Conservation (phyloP, 1,284 basidiomycete species). For the Boletus semigastroideus region DNA sequence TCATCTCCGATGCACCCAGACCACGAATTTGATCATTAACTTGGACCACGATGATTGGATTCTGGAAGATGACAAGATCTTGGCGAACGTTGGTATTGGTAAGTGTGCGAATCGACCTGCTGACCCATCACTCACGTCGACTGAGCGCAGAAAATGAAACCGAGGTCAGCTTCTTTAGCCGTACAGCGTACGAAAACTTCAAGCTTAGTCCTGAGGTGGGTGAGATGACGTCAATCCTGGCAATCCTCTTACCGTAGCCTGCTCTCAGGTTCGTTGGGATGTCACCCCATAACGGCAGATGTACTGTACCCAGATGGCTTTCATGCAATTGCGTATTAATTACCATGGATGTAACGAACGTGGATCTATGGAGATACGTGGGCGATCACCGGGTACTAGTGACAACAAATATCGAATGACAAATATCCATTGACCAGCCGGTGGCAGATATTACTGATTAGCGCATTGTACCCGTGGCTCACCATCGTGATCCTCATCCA, state of each 20-base stretch:
- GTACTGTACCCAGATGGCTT: slow-evolving; percentile 1
- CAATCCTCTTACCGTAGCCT: not conserved
- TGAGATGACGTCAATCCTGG: slow-evolving; percentile 31
- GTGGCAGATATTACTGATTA: slow-evolving; percentile 57
- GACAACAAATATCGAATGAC: slow-evolving; percentile 17
- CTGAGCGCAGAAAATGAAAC: slow-evolving; percentile 86
- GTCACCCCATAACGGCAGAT: slow-evolving; percentile 3
- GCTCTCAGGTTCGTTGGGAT: slow-evolving; percentile 31
- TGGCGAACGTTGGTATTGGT: slow-evolving; percentile 78
- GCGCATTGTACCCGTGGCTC: slow-evolving; percentile 83
- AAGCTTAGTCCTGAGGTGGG: slow-evolving; percentile 81
- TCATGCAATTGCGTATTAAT: slow-evolving; percentile 27
- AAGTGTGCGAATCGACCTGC: slow-evolving; percentile 26
- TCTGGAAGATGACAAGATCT: slow-evolving; percentile 61
- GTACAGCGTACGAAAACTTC: slow-evolving; percentile 74
- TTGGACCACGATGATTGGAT: slow-evolving; percentile 94
- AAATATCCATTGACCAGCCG: slow-evolving; percentile 14
- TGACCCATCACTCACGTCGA: slow-evolving; percentile 1
- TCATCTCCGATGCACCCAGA: slow-evolving; percentile 49
- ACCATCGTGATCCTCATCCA: slow-evolving; percentile 82
- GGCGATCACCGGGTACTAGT: slow-evolving; percentile 22
- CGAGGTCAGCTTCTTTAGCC: slow-evolving; percentile 89
- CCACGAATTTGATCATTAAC: slow-evolving; percentile 93
- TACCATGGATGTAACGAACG: slow-evolving; percentile 31
- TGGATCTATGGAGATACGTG: slow-evolving; percentile 29